A percentile compares a stretch with the other conserved stretches of the same genome.
Conservation (phyloP, 1,284 basidiomycete genomes). For the Rhodotorula sp. region DNA sequence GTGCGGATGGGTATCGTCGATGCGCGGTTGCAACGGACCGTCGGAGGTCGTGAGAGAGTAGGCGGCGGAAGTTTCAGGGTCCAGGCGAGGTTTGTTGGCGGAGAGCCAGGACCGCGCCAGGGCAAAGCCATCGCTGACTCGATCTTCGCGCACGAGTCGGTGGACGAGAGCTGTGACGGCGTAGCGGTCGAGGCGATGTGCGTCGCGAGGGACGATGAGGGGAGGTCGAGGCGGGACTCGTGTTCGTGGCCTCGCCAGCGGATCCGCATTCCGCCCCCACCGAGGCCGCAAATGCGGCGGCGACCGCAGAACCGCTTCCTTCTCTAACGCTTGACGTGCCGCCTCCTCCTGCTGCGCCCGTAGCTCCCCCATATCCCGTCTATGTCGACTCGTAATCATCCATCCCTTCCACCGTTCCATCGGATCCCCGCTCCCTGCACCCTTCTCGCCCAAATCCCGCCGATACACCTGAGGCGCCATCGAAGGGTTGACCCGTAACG, state of each 20-base stretch:
- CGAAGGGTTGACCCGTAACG: not conserved
- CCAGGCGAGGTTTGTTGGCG: not conserved
- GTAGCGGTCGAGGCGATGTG: conserved; percentile 6
- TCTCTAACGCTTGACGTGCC: not conserved
- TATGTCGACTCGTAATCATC: not conserved
- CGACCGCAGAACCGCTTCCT: too few species aligned
- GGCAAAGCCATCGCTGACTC: conserved; percentile 7
- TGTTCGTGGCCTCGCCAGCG: not conserved
- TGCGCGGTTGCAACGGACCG: not conserved
- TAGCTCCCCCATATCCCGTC: not conserved
- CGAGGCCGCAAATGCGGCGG: not conserved
- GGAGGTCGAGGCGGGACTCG: conserved; percentile 12
- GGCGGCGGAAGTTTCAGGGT: not conserved
- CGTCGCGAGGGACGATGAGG: too few species aligned
- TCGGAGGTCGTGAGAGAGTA: not conserved
- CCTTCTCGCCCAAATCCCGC: conserved; percentile 1
- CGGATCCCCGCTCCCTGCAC: not conserved
- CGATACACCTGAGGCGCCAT: conserved; percentile 1
- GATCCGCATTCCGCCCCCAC: not conserved
- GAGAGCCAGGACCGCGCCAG: conserved; percentile 27
- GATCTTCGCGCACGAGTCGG: conserved; percentile 6
- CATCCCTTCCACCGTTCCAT: conserved; percentile 15
- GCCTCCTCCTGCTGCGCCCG: not conserved
- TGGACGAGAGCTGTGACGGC: conserved; percentile 24
- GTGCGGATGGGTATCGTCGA: not conserved